These are phyloP conservation scores for Graphium sp. DNA, from an alignment of 2,329 filamentous ascomycete genomes.

Conservation along the genomic window DNA sequence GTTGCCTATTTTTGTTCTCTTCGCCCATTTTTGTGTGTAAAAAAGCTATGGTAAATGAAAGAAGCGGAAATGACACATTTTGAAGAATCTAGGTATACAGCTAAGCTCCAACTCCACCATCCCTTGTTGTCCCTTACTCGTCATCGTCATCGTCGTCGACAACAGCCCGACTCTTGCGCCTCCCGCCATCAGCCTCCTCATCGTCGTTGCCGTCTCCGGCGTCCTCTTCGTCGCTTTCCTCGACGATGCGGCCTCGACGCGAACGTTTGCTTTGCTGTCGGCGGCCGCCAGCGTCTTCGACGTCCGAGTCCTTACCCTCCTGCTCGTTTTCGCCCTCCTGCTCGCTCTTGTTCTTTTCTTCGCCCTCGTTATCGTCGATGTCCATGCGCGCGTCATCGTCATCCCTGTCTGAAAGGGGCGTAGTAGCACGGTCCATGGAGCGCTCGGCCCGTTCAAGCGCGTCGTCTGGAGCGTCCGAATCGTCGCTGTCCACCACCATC, in stretches of 20 bases:
- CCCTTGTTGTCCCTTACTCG: slow-evolving; percentile 8
- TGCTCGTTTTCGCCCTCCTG: slow-evolving; percentile 24
- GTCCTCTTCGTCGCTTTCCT: slow-evolving; percentile 37
- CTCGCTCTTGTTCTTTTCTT: slow-evolving; percentile 31
- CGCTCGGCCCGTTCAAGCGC: slow-evolving; percentile 13
- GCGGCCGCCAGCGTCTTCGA: slow-evolving; percentile 31
- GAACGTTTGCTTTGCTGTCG: slow-evolving; percentile 26
- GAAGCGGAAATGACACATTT: no score
- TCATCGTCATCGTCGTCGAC: slow-evolving; percentile 18
- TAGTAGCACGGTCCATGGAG: slow-evolving; percentile 10
- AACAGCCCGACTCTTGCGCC: slow-evolving; percentile 20
- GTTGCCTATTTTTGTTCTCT: no score
- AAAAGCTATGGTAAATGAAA: no score
- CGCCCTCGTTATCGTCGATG: slow-evolving; percentile 9
- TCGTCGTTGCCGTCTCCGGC: slow-evolving; percentile 14
- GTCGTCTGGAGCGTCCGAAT: slow-evolving; percentile 23
- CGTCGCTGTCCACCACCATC: slow-evolving; percentile 64
- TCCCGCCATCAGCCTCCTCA: slow-evolving; percentile 6
- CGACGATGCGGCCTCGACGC: slow-evolving; percentile 32
- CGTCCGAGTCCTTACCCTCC: slow-evolving; percentile 25
- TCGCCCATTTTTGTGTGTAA: no score
- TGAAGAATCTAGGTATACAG: no score
- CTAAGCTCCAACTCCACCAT: background rate
- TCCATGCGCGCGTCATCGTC: slow-evolving; percentile 8
- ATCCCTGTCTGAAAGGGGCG: slow-evolving; percentile 9